phyloP scores from a whole-genome alignment of 139 green algal genomes.

The Astrephomene gubernaculifera region DNA sequence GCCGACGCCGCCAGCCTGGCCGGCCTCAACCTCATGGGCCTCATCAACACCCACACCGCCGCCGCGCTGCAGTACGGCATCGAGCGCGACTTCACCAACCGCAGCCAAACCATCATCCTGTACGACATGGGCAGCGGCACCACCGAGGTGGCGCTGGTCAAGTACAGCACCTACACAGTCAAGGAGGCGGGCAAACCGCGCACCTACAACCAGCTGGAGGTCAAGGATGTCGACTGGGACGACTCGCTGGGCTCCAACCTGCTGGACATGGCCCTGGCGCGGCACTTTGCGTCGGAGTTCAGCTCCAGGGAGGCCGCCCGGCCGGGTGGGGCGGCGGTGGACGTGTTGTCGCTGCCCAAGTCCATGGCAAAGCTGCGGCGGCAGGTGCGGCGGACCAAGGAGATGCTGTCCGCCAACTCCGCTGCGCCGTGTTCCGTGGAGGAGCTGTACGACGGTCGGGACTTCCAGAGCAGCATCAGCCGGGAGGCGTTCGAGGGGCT shows the following conservation, averaged over 20 bases:
- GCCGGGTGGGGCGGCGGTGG: too few relatives aligned
- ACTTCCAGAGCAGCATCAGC: constrained; percentile 84
- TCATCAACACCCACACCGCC: constrained; percentile 91
- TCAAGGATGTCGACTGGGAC: constrained; percentile 90
- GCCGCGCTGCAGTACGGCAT: constrained; percentile 98
- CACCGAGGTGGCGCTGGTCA: constrained; percentile 84
- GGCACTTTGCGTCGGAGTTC: constrained; percentile 94
- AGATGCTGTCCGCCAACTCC: constrained; percentile 96
- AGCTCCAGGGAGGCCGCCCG: too few relatives aligned
- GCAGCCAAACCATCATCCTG: constrained; percentile 87
- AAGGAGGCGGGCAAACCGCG: constrained; percentile 80
- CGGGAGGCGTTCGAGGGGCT: constrained; percentile 87
- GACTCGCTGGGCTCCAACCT: constrained; percentile 79
- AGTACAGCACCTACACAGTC: constrained; percentile 84
- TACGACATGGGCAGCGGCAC: constrained; percentile 93
- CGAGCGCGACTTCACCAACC: constrained; percentile 90
- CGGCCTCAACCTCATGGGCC: constrained; percentile 88
- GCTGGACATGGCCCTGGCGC: constrained; percentile 87
- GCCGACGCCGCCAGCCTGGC: constrained; percentile 85
- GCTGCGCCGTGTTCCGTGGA: constrained; percentile 92
- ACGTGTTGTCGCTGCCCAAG: constrained; percentile 73
- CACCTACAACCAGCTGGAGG: constrained; percentile 89
- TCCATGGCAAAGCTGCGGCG: constrained; percentile 92
- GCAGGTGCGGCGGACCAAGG: constrained; percentile 91
- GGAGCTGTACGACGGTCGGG: constrained; percentile 88